phyloP scores from a whole-genome alignment of 2,329 filamentous ascomycete genomes.

The Penicillium sp. region DNA sequence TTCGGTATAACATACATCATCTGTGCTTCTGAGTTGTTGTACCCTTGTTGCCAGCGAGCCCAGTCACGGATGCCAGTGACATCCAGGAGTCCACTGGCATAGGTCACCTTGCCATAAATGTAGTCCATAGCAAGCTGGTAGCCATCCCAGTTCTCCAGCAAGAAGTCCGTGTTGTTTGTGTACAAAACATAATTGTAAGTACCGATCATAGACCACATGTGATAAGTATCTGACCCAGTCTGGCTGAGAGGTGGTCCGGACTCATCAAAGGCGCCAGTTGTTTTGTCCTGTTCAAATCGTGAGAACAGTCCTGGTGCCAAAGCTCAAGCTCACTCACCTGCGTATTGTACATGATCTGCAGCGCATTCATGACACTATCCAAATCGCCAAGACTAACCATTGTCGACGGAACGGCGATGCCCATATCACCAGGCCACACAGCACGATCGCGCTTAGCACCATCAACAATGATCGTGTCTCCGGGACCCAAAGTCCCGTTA shows the following conservation, averaged over 20 bases:
- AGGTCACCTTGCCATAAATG: conserved; percentile 46
- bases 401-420: conserved; percentile 48
- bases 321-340: conserved; percentile 26
- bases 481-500: conserved; percentile 41
- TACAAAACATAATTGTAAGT: conserved; percentile 60
- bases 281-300: conserved; percentile 17
- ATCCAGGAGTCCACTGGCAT: conserved; percentile 49
- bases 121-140: conserved; percentile 52
- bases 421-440: conserved; percentile 54
- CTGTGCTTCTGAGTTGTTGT: conserved; percentile 54
- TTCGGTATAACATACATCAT: conserved; percentile 40
- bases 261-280: conserved; percentile 37
- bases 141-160: conserved; percentile 49
- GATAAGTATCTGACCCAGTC: conserved; percentile 37
- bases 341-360: conserved; percentile 50
- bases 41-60: conserved; percentile 52
- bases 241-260: conserved; percentile 37
- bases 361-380: conserved; percentile 49
- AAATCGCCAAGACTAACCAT: conserved; percentile 47
- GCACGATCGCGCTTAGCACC: conserved; percentile 46
- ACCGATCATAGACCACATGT: conserved; percentile 58
- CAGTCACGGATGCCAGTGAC: conserved; percentile 54
- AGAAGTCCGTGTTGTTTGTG: conserved; percentile 53
- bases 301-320: background rate
- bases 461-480: conserved; percentile 46